Evolutionary conservation across 2,329 filamentous ascomycete species (phyloP), one percentile per base, ranked within the genome.

Genomic region (Diatrype stigma): DNA sequence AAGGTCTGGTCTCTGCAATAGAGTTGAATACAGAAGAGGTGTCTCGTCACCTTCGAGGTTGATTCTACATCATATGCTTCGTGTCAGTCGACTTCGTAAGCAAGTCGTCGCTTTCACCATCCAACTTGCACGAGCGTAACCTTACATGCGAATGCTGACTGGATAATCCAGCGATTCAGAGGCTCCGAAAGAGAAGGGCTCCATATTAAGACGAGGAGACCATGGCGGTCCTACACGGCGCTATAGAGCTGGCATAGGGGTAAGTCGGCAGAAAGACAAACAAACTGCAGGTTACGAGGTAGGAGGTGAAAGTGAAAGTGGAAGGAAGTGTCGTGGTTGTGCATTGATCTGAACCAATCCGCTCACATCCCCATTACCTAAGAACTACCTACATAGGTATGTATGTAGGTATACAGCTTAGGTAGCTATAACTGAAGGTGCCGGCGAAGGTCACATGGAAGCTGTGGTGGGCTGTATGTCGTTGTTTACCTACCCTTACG

Each of bases 121-220:
- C 46, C 32, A 34, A 45, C 28, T 47, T 38, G n/a, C 49, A 22
- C 16, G 26, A 47, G 37, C 30, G 11, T 51, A 19, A 45, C 60
- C 76, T 58, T 63, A 84, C 82, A 87, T 84, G 69, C 82, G 81
- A 62, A 87, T 75, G 71, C 76, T 83, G 60, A 87, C 77, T 19
- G 88, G 84, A 57, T 92, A 82, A 61, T 90, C 80, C 61, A 97
- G 79, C 69, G 89, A 85, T 58, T 90, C 87, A 53, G 94, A 96
- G 65, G 86, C 90, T 60, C 90, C 92, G 75, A 97, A 97, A 28
- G 92, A 96, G 72, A 96, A 96, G 48, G 92, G 87, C 73, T 99
- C 94, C 90, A 96, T 96, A 42, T 44, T 58, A 42, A 52, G 30
- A 35, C 32, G 19, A 28, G 12, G 35, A 12, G 49, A 47, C 47